Evolutionary conservation across 805 yeast genomes (phyloP).

Genomic region (Yamadazyma philogaea): DNA sequence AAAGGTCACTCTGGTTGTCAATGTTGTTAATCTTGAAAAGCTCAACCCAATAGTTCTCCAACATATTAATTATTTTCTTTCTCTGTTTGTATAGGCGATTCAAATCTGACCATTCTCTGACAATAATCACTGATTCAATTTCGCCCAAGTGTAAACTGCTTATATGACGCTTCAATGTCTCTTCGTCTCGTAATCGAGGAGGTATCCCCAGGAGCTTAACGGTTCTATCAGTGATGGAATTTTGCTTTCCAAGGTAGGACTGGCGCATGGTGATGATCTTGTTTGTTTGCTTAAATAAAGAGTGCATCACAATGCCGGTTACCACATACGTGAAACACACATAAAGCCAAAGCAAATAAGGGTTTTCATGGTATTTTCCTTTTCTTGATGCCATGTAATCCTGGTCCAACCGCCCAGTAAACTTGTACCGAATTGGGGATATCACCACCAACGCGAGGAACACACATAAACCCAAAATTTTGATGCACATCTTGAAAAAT

Average conservation of each 20-base stretch:
- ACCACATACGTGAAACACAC: slow-evolving; percentile 84
- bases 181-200: slow-evolving; percentile 67
- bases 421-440: slow-evolving; percentile 80
- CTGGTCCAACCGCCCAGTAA: slow-evolving; percentile 58
- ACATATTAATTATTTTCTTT: slow-evolving; percentile 44
- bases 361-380: slow-evolving; percentile 23
- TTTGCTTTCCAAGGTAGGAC: slow-evolving; percentile 76
- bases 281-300: slow-evolving; percentile 65
- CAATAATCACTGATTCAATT: slow-evolving; percentile 72
- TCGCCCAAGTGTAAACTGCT: slow-evolving; percentile 77
- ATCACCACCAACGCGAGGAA: slow-evolving; percentile 70
- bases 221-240: slow-evolving; percentile 88
- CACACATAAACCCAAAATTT: slow-evolving; percentile 60
- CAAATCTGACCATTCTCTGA: slow-evolving; percentile 81
- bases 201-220: slow-evolving; percentile 88
- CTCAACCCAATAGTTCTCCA: slow-evolving; percentile 46
- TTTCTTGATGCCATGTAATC: slow-evolving; percentile 21
- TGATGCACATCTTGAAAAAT: slow-evolving; percentile 85
- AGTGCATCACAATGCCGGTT: slow-evolving; percentile 60
- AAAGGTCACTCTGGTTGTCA: slow-evolving; percentile 25
- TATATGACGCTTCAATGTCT: slow-evolving; percentile 68
- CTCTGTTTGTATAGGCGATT: slow-evolving; percentile 65
- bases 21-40: slow-evolving; percentile 37
- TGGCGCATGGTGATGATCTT: slow-evolving; percentile 78
- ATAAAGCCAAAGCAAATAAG: slow-evolving; percentile 76